Conservation (phyloP, 2,329 filamentous ascomycete genomes). For the Botrytis pseudocinerea region DNA sequence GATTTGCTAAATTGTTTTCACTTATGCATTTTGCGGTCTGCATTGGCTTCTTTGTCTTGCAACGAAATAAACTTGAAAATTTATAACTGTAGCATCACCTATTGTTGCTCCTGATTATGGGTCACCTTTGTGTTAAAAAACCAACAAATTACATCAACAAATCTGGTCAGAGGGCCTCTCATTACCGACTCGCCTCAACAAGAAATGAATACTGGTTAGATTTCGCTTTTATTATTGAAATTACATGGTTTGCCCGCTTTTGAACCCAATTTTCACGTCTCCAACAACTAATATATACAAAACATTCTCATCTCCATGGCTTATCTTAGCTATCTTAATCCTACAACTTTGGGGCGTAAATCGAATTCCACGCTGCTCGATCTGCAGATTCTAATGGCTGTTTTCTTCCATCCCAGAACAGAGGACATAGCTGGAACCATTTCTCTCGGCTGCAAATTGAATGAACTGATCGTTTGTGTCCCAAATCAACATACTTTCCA, state of each 20-base stretch:
- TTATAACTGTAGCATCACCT: not conserved
- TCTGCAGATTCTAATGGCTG: constrained; percentile 48
- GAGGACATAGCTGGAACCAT: constrained; percentile 48
- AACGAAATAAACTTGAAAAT: not conserved
- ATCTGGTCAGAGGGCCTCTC: not conserved
- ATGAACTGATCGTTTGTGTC: constrained; percentile 44
- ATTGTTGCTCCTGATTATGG: not conserved
- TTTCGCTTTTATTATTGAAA: not conserved
- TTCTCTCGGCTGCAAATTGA: constrained; percentile 43
- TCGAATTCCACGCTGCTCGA: constrained; percentile 48
- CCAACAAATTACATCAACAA: too few species aligned
- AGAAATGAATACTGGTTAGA: not conserved
- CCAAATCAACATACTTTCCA: constrained; percentile 44
- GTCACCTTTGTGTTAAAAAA: not conserved
- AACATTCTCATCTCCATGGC: not conserved
- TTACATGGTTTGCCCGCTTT: not conserved
- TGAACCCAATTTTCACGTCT: not conserved
- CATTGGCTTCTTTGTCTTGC: not conserved
- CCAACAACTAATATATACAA: constrained; percentile 1
- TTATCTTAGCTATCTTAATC: not conserved
- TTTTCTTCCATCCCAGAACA: constrained; percentile 51
- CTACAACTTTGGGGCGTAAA: constrained; percentile 42
- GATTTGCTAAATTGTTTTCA: not conserved
- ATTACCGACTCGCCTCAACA: not conserved
- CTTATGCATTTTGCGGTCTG: not conserved